A percentile compares a stretch with the other conserved stretches of the same genome.
These are phyloP conservation scores for Teratosphaeria gauchensis DNA, from an alignment of 2,329 filamentous ascomycete genomes.

Conservation along the genomic window DNA sequence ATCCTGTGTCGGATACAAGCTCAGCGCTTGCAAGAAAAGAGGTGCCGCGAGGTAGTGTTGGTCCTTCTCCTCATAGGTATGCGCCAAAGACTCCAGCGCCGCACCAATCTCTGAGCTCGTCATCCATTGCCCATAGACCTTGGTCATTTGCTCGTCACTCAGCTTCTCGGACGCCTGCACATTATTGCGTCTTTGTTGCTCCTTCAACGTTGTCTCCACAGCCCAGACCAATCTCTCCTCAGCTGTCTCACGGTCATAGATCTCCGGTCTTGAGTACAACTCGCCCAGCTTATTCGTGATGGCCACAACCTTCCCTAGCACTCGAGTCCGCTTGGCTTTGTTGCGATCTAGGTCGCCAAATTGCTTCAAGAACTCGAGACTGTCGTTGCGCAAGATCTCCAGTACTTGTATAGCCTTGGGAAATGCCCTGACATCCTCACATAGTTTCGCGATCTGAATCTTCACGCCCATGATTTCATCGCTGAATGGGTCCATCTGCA, in stretches of 20 bases:
- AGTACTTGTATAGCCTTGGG: slow-evolving; percentile 65
- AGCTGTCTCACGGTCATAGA: slow-evolving; percentile 63
- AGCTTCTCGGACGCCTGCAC: slow-evolving; percentile 8
- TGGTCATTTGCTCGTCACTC: slow-evolving; percentile 24
- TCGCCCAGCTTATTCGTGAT: slow-evolving; percentile 77
- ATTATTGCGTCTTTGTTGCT: slow-evolving; percentile 55
- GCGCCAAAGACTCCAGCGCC: slow-evolving; percentile 66
- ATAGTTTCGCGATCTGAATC: slow-evolving; percentile 67
- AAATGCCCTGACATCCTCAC: slow-evolving; percentile 66
- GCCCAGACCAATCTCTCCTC: slow-evolving; percentile 71
- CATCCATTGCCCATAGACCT: slow-evolving; percentile 64
- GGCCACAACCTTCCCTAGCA: slow-evolving; percentile 64
- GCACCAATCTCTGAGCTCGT: slow-evolving; percentile 62
- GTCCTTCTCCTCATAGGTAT: slow-evolving; percentile 63
- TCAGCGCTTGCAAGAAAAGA: slow-evolving; percentile 75
- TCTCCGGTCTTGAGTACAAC: slow-evolving; percentile 66
- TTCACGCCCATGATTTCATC: slow-evolving; percentile 87
- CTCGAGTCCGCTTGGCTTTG: slow-evolving; percentile 48
- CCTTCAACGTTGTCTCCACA: slow-evolving; percentile 67
- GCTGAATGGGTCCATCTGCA: slow-evolving; percentile 77
- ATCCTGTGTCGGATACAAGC: slow-evolving; percentile 50
- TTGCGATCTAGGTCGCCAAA: slow-evolving; percentile 32
- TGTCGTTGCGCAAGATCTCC: slow-evolving; percentile 65
- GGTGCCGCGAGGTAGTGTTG: slow-evolving; percentile 76
- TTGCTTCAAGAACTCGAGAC: slow-evolving; percentile 42